A percentile compares a stretch with the other conserved stretches of the same genome.
Conservation (phyloP, 192 early-diverging fungal genomes). For the Lunasporangiospora selenospora region DNA sequence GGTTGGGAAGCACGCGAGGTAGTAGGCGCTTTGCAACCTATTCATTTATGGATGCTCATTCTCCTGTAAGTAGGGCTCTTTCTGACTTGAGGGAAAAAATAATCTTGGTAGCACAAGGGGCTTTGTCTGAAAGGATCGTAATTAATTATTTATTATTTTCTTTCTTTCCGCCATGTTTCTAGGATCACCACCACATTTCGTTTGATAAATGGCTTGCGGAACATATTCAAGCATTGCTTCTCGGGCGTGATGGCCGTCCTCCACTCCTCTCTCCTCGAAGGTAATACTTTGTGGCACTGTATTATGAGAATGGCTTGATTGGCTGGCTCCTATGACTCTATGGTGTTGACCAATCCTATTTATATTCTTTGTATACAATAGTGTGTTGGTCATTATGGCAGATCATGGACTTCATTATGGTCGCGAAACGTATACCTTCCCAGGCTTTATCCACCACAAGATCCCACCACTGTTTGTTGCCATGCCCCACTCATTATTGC, state of each 20-base stretch:
- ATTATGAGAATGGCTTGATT: too few relatives aligned
- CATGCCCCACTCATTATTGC: conserved; percentile 22
- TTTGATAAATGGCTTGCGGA: conserved; percentile 22
- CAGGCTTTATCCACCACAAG: conserved; percentile 47
- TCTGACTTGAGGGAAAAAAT: neutral
- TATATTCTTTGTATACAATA: neutral
- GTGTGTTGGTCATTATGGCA: conserved; percentile 36
- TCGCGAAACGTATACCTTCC: conserved; percentile 40
- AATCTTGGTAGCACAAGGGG: too few relatives aligned
- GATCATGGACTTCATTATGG: conserved; percentile 51
- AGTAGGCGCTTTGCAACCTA: conserved; percentile 33
- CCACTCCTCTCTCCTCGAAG: conserved; percentile 34
- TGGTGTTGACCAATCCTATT: too few relatives aligned
- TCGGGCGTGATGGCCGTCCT: conserved; percentile 24
- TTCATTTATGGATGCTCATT: conserved; percentile 48
- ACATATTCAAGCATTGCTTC: conserved; percentile 14
- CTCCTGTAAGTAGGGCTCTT: conserved; percentile 21
- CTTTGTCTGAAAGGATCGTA: too few relatives aligned
- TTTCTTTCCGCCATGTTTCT: neutral
- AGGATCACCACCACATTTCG: conserved; percentile 45
- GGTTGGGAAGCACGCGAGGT: conserved; percentile 25
- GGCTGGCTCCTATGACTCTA: too few relatives aligned
- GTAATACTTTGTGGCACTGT: too few relatives aligned
- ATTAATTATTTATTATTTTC: neutral
- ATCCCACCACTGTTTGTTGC: conserved; percentile 41